Evolutionary conservation across 306 rosid species (phyloP).

Genomic region (Sophora flavescens): DNA sequence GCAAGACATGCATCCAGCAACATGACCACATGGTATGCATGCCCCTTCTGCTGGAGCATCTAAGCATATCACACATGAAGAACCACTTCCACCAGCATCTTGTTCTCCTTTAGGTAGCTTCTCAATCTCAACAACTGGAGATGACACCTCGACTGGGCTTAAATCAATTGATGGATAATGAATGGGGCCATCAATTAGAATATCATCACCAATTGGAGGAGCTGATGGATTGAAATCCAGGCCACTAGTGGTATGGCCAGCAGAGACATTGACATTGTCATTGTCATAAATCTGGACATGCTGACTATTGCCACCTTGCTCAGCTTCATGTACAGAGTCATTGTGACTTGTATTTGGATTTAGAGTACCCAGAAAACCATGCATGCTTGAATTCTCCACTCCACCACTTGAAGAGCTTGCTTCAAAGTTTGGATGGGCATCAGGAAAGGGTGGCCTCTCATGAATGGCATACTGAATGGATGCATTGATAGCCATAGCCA

Average conservation of each 20-base stretch:
- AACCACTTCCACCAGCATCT: slow-evolving; percentile 53
- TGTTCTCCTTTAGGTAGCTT: slow-evolving; percentile 46
- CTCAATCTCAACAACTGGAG: slow-evolving; percentile 50
- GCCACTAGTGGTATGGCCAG: slow-evolving; percentile 32
- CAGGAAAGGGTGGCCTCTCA: slow-evolving; percentile 59
- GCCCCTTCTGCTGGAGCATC: slow-evolving; percentile 98
- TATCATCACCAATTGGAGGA: slow-evolving; percentile 59
- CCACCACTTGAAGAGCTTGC: slow-evolving; percentile 68
- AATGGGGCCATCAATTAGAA: slow-evolving; percentile 61
- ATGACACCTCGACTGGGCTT: slow-evolving; percentile 63
- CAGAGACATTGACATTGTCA: slow-evolving; percentile 38
- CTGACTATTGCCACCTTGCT: slow-evolving; percentile 45
- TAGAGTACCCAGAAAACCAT: slow-evolving; percentile 53
- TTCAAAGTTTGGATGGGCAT: slow-evolving; percentile 54
- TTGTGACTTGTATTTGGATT: slow-evolving; percentile 41
- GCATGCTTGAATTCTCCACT: slow-evolving; percentile 43
- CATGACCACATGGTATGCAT: slow-evolving; percentile 99
- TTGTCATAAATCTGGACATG: slow-evolving; percentile 41
- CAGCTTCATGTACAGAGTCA: slow-evolving; percentile 51
- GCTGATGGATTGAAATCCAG: slow-evolving; percentile 66
- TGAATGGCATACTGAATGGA: slow-evolving; percentile 72
- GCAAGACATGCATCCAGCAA: slow-evolving; percentile 98
- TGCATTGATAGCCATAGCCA: slow-evolving; percentile 75
- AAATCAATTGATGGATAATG: slow-evolving; percentile 84
- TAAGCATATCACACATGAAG: slow-evolving; percentile 88